Percentiles rank a stretch among this genome's conserved stretches.
These are phyloP conservation scores for Rhizophora apiculata DNA, from an alignment of 345 rosid genomes.

Conservation along the genomic window DNA sequence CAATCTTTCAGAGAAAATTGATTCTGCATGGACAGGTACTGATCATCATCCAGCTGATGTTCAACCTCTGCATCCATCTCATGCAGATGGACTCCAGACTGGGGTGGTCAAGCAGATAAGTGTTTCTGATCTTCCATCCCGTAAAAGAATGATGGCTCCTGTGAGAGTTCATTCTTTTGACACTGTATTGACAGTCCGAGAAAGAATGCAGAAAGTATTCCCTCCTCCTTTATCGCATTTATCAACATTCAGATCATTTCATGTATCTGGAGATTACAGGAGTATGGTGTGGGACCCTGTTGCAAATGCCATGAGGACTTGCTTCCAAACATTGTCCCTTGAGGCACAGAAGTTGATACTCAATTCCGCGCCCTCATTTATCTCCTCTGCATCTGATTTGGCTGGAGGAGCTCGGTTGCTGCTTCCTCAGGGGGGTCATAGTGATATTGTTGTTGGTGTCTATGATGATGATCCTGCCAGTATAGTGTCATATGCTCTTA, in stretches of 20 bases:
- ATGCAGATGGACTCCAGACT: slow-evolving; percentile 37
- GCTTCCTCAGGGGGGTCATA: slow-evolving; percentile 51
- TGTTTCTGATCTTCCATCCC: slow-evolving; percentile 33
- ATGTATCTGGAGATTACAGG: slow-evolving; percentile 82
- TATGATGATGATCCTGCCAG: slow-evolving; percentile 92
- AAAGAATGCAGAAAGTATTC: slow-evolving; percentile 53
- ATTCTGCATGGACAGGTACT: slow-evolving; percentile 97
- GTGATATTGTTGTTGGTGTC: slow-evolving; percentile 72
- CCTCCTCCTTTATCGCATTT: slow-evolving; percentile 62
- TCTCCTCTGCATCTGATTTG: slow-evolving; percentile 60
- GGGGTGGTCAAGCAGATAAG: slow-evolving; percentile 25
- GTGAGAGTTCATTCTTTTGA: slow-evolving; percentile 79
- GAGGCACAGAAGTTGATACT: slow-evolving; percentile 66
- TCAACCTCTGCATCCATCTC: slow-evolving; percentile 28
- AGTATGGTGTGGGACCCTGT: slow-evolving; percentile 82
- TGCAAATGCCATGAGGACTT: slow-evolving; percentile 51
- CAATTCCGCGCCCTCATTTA: slow-evolving; percentile 45
- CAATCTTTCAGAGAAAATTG: slow-evolving; percentile 82
- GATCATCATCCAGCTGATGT: slow-evolving; percentile 37
- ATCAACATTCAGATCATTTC: slow-evolving; percentile 65
- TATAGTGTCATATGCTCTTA: slow-evolving; percentile 80
- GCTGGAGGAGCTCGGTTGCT: slow-evolving; percentile 78
- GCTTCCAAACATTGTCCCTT: slow-evolving; percentile 55
- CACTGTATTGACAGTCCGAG: slow-evolving; percentile 69
- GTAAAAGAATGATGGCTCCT: slow-evolving; percentile 51